Percentiles rank a stretch among this genome's conserved stretches.
phyloP scores from a whole-genome alignment of 1,284 basidiomycete species.

The Tilletiopsis washingtonensis region DNA sequence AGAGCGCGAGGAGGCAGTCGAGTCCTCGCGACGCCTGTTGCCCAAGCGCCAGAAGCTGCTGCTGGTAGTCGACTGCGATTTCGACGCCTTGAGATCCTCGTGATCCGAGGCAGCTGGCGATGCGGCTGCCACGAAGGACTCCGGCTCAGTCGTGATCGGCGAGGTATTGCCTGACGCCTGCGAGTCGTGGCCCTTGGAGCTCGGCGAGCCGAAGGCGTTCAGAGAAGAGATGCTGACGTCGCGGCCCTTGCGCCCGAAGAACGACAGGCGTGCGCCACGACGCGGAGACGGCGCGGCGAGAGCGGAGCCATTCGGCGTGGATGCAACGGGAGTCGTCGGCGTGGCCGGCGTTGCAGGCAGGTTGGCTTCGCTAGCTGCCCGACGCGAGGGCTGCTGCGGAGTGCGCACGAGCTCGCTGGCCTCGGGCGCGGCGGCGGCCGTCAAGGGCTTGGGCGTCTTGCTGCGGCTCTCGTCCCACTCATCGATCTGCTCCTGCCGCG shows the following conservation, averaged over 20 bases:
- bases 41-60: background rate
- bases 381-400: too few relatives aligned
- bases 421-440: background rate
- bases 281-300: background rate
- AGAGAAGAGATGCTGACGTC: background rate
- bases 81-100: too few relatives aligned
- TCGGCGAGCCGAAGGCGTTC: background rate
- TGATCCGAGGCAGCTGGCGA: background rate
- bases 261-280: background rate
- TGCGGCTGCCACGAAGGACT: background rate
- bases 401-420: background rate
- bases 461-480: slow-evolving; percentile 1
- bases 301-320: too few relatives aligned
- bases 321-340: background rate
- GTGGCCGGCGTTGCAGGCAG: background rate
- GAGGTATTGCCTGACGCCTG: too few relatives aligned
- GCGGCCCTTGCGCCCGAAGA: background rate
- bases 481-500: background rate
- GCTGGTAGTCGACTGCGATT: too few relatives aligned
- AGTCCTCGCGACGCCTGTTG: background rate
- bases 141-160: background rate
- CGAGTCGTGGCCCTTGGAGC: background rate
- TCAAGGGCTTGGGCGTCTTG: slow-evolving; percentile 1
- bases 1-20: background rate
- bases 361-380: too few relatives aligned